Conservation (phyloP, 2,329 filamentous ascomycete species). For the Sporothrix curviconia region DNA sequence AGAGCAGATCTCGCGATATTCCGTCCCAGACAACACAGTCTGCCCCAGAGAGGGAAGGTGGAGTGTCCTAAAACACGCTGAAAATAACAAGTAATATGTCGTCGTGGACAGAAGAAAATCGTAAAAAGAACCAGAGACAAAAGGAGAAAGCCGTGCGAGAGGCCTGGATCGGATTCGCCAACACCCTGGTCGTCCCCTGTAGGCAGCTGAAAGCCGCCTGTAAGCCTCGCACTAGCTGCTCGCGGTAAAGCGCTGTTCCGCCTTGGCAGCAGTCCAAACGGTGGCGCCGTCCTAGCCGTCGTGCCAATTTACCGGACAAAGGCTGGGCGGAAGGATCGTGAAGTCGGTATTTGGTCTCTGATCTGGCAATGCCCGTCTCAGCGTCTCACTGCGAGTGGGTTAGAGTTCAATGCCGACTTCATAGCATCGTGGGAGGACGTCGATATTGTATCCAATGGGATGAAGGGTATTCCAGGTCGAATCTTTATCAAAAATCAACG, state of each 20-base stretch:
- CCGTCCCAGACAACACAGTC: not conserved
- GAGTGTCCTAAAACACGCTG: not conserved
- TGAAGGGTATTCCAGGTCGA: too few species aligned
- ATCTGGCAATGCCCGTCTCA: too few species aligned
- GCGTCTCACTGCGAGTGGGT: too few species aligned
- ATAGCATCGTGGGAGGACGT: too few species aligned
- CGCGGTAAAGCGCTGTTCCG: not conserved
- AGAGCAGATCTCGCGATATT: not conserved
- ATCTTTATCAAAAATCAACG: too few species aligned
- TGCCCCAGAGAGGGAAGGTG: not conserved
- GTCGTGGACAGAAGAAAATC: not conserved
- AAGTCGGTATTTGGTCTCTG: too few species aligned
- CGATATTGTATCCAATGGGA: too few species aligned
- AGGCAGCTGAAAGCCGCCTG: not conserved
- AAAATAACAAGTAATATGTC: not conserved
- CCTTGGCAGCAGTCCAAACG: not conserved
- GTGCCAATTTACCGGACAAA: not conserved
- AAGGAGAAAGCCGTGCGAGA: not conserved
- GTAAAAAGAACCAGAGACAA: not conserved
- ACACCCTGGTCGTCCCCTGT: not conserved
- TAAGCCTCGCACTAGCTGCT: conserved; percentile 6
- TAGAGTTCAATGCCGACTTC: too few species aligned
- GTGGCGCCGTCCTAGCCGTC: not conserved
- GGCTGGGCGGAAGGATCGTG: not conserved
- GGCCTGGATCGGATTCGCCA: not conserved